These are phyloP conservation scores for Podaxis carcinomalis DNA, from an alignment of 768 basidiomycete species.

Conservation along the genomic window DNA sequence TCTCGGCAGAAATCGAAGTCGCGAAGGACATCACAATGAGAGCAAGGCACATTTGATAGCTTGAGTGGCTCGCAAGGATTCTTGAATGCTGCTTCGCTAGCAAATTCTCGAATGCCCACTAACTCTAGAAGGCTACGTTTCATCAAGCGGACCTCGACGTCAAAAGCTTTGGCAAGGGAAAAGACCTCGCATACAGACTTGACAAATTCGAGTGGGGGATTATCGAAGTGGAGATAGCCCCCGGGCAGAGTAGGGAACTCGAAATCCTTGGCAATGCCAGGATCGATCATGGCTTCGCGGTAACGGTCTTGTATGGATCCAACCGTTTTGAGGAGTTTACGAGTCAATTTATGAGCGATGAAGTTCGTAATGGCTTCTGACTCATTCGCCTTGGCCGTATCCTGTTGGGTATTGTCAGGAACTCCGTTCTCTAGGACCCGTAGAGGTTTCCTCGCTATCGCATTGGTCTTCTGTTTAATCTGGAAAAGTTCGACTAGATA, in stretches of 20 bases:
- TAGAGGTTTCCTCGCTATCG: slow-evolving; percentile 62
- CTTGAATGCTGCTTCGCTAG: slow-evolving; percentile 77
- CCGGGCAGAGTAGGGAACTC: slow-evolving; percentile 87
- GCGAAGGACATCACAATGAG: slow-evolving; percentile 75
- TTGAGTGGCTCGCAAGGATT: slow-evolving; percentile 91
- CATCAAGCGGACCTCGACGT: slow-evolving; percentile 83
- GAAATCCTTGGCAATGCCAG: slow-evolving; percentile 52
- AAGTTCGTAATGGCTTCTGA: slow-evolving; percentile 67
- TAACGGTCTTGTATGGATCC: slow-evolving; percentile 57
- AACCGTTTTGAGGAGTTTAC: slow-evolving; percentile 71
- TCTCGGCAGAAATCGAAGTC: slow-evolving; percentile 98
- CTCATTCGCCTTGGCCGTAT: slow-evolving; percentile 67
- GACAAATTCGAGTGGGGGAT: slow-evolving; percentile 84
- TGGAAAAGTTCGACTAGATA: slow-evolving; percentile 86
- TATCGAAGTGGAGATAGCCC: slow-evolving; percentile 70
- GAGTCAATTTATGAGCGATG: slow-evolving; percentile 75
- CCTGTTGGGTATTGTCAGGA: slow-evolving; percentile 61
- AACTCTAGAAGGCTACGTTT: slow-evolving; percentile 88
- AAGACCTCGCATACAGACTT: slow-evolving; percentile 86
- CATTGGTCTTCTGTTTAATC: slow-evolving; percentile 60
- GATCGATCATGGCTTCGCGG: slow-evolving; percentile 54
- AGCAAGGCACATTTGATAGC: slow-evolving; percentile 83
- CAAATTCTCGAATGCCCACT: slow-evolving; percentile 82
- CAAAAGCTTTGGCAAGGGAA: slow-evolving; percentile 72
- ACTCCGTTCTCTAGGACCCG: slow-evolving; percentile 61